Percentiles rank a stretch among this genome's conserved stretches.
Conservation (phyloP, 169 alveolate genomes). For the Plasmodium inui region DNA sequence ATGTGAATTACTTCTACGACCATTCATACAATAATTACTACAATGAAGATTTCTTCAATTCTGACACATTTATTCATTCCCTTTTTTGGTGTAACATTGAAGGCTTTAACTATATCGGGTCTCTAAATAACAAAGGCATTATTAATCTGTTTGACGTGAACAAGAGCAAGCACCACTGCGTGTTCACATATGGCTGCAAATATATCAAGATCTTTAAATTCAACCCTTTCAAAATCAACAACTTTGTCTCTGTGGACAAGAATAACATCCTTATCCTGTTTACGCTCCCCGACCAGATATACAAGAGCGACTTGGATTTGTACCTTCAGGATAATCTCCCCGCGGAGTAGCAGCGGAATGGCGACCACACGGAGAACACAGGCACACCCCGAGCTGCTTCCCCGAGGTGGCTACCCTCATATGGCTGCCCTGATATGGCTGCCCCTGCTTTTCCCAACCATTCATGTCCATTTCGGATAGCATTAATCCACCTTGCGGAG, state of each 20-base stretch:
- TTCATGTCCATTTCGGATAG: background rate
- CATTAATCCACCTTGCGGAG: background rate
- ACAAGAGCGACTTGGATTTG: slow-evolving; percentile 52
- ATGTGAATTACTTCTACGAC: slow-evolving; percentile 55
- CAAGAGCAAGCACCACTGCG: slow-evolving; percentile 56
- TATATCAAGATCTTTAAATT: slow-evolving; percentile 32
- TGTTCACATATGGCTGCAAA: slow-evolving; percentile 50
- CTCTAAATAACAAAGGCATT: slow-evolving; percentile 58
- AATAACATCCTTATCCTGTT: slow-evolving; percentile 36
- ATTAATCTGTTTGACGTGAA: slow-evolving; percentile 41
- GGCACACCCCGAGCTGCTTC: too few relatives aligned
- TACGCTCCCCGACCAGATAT: slow-evolving; percentile 58
- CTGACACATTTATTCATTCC: slow-evolving; percentile 51
- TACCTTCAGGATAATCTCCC: slow-evolving; percentile 20
- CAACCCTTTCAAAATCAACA: slow-evolving; percentile 50
- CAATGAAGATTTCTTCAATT: slow-evolving; percentile 43
- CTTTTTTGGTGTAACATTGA: slow-evolving; percentile 68
- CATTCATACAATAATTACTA: slow-evolving; percentile 55
- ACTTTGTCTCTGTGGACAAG: slow-evolving; percentile 48
- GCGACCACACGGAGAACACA: too few relatives aligned
- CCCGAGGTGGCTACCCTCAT: background rate
- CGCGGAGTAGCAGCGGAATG: slow-evolving; percentile 4
- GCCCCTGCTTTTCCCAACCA: background rate
- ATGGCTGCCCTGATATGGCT: background rate
- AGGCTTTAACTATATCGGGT: slow-evolving; percentile 59